Conservation (phyloP, 208 protist genomes). For the Acanthamoeba quina region DNA sequence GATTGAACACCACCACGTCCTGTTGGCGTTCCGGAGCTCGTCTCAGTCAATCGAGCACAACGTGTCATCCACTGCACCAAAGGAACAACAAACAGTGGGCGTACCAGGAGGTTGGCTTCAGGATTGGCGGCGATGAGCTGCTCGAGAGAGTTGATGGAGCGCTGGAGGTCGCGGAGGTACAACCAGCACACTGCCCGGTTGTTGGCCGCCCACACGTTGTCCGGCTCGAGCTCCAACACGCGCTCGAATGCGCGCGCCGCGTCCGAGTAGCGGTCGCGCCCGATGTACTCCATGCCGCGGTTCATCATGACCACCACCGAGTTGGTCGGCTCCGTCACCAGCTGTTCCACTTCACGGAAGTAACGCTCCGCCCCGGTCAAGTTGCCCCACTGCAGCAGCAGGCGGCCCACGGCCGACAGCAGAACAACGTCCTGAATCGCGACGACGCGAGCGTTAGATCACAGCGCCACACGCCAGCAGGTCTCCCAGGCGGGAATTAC, state of each 20-base stretch:
- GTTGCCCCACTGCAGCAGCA: constrained; percentile 55
- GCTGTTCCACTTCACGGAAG: constrained; percentile 33
- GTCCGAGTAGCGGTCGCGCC: constrained; percentile 12
- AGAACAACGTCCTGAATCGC: neutral
- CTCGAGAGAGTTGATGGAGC: constrained; percentile 30
- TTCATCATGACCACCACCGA: constrained; percentile 46
- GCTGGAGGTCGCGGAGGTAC: constrained; percentile 19
- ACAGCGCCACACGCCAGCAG: too few relatives aligned
- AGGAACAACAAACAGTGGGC: too few relatives aligned
- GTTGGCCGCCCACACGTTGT: constrained; percentile 59
- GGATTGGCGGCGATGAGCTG: constrained; percentile 33
- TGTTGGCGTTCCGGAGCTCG: neutral
- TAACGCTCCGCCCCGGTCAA: constrained; percentile 11
- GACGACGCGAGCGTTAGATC: neutral
- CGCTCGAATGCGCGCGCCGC: constrained; percentile 27
- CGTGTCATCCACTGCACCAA: too few relatives aligned
- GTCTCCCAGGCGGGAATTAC: neutral
- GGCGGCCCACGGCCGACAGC: constrained; percentile 36
- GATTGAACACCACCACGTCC: constrained; percentile 66
- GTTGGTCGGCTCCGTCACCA: neutral
- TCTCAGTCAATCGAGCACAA: neutral
- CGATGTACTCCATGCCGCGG: constrained; percentile 8
- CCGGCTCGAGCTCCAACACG: constrained; percentile 23
- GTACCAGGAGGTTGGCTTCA: constrained; percentile 2
- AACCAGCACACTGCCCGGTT: constrained; percentile 61